These are phyloP conservation scores for Alternaria burnsii DNA, from an alignment of 2,329 filamentous ascomycete species.

Conservation along the genomic window DNA sequence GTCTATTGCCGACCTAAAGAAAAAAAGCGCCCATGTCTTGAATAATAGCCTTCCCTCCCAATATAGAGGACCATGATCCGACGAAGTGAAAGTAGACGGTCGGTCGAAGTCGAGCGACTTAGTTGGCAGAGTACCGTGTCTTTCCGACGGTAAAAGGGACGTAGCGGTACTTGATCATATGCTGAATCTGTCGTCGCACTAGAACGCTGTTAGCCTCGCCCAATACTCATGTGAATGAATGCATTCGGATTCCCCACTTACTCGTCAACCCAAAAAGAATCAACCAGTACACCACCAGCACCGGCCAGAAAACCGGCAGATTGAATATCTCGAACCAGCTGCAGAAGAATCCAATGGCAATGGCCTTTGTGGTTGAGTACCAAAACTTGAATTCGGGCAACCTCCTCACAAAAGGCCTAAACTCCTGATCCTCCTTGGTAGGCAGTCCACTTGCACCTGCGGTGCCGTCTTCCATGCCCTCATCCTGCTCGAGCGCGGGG, in stretches of 20 bases:
- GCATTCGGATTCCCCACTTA: slow-evolving; percentile 57
- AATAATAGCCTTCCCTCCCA: slow-evolving; percentile 15
- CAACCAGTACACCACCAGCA: slow-evolving; percentile 98
- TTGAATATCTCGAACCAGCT: slow-evolving; percentile 95
- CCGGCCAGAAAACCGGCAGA: slow-evolving; percentile 98
- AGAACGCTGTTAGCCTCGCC: slow-evolving; percentile 12
- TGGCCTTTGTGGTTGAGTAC: slow-evolving; percentile 91
- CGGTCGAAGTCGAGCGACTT: neutral
- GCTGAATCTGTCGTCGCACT: slow-evolving; percentile 99
- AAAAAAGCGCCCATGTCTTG: slow-evolving; percentile 28
- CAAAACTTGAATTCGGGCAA: slow-evolving; percentile 99
- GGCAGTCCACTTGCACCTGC: slow-evolving; percentile 70
- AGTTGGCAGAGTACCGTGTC: slow-evolving; percentile 52
- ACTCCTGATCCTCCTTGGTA: slow-evolving; percentile 96
- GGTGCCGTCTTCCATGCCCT: slow-evolving; percentile 90
- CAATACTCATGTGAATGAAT: too few relatives aligned
- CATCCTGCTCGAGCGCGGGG: slow-evolving; percentile 92
- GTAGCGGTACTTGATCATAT: slow-evolving; percentile 99
- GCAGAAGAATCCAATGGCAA: slow-evolving; percentile 83
- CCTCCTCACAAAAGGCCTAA: slow-evolving; percentile 93
- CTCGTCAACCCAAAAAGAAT: slow-evolving; percentile 96
- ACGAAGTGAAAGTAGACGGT: slow-evolving; percentile 8
- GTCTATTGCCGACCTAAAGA: slow-evolving; percentile 27
- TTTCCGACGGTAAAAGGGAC: slow-evolving; percentile 94
- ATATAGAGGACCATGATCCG: slow-evolving; percentile 5